Percentiles rank a stretch among this genome's conserved stretches.
phyloP scores from a whole-genome alignment of 2,329 filamentous ascomycete species.

The Phaeosphaeria sp. region DNA sequence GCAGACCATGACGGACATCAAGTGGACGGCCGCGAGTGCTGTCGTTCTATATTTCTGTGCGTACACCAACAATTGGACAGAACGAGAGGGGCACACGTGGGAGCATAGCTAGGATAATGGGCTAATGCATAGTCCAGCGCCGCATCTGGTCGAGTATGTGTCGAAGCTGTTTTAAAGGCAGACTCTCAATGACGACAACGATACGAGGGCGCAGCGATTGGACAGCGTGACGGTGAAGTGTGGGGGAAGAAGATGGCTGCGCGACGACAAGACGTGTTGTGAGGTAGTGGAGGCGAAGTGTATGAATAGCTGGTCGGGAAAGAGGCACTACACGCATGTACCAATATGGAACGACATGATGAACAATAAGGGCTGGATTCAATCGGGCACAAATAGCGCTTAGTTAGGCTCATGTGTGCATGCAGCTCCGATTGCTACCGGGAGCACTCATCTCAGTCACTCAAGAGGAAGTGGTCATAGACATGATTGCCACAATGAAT shows the following conservation, averaged over 20 bases:
- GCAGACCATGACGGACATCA: conserved; percentile 71
- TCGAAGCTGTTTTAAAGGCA: conserved; percentile 56
- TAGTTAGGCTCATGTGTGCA: background rate
- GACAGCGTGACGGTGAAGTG: background rate
- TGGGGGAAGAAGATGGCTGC: background rate
- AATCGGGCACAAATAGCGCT: no score
- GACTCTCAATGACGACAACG: background rate
- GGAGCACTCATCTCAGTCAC: background rate
- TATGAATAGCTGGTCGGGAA: background rate
- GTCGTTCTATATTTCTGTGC: conserved; percentile 79
- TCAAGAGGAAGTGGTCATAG: background rate
- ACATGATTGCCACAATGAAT: background rate
- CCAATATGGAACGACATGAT: background rate
- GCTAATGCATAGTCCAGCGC: conserved; percentile 49
- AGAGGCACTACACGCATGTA: background rate
- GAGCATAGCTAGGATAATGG: background rate
- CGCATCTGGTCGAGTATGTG: conserved; percentile 63
- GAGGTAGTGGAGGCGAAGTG: background rate
- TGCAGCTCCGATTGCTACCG: background rate
- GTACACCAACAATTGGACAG: conserved; percentile 32
- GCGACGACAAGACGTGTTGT: background rate
- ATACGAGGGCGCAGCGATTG: background rate
- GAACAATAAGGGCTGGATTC: background rate
- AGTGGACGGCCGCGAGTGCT: conserved; percentile 70
- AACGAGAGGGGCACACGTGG: background rate